Conservation (phyloP, 2,329 filamentous ascomycete species). For the Diplodia intermedia region DNA sequence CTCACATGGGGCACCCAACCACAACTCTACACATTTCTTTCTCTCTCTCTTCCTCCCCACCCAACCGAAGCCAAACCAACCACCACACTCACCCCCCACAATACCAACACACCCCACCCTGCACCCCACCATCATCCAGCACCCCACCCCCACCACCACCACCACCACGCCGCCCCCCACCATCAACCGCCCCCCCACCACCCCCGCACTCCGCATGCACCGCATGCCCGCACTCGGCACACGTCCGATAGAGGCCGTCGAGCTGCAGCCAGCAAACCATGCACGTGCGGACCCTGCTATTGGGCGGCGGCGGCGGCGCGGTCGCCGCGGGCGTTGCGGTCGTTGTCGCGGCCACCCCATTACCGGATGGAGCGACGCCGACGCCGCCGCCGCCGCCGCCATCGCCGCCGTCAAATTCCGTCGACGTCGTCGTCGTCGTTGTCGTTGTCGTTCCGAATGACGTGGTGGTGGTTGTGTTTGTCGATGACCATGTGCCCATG, state of each 20-base stretch:
- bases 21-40: background rate
- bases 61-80: background rate
- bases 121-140: conserved; percentile 41
- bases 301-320: too few species aligned
- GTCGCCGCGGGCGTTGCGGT: too few species aligned
- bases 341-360: background rate
- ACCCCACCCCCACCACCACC: conserved; percentile 31
- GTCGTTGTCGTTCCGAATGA: background rate
- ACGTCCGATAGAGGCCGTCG: conserved; percentile 45
- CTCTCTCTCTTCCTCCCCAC: background rate
- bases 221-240: conserved; percentile 46
- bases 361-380: too few species aligned
- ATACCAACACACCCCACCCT: conserved; percentile 39
- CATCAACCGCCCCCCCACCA: conserved; percentile 38
- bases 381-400: background rate
- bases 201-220: conserved; percentile 46
- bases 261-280: conserved; percentile 50
- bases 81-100: conserved; percentile 36
- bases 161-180: background rate
- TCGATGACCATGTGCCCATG: background rate
- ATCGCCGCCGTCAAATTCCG: background rate
- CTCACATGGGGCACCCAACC: background rate
- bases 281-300: conserved; percentile 38
- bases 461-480: background rate
- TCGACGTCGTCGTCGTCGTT: background rate